Conservation (phyloP, 1,284 basidiomycete genomes). For the Cerioporus squamosus region DNA sequence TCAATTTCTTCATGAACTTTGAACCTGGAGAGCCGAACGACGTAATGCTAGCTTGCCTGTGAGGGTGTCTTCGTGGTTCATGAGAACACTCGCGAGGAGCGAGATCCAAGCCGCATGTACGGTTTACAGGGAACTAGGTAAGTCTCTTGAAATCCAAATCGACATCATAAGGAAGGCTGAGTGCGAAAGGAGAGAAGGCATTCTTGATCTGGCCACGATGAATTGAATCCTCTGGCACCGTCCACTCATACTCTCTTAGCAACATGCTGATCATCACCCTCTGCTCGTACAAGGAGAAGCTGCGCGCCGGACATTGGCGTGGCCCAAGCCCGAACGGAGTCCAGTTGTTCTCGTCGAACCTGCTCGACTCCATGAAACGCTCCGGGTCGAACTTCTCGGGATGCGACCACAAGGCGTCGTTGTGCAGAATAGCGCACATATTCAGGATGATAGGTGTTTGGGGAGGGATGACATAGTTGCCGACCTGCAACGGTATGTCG, state of each 20-base stretch:
- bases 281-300: constrained; percentile 39
- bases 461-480: constrained; percentile 22
- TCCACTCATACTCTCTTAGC: constrained; percentile 34
- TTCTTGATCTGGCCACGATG: constrained; percentile 32
- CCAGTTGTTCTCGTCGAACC: constrained; percentile 11
- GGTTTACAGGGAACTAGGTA: too few relatives aligned
- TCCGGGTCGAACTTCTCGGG: constrained; percentile 25
- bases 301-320: constrained; percentile 35
- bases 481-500: constrained; percentile 20
- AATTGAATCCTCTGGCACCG: constrained; percentile 31
- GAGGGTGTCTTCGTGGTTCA: too few relatives aligned
- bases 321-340: constrained; percentile 26
- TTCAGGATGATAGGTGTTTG: constrained; percentile 33
- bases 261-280: constrained; percentile 34
- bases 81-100: too few relatives aligned
- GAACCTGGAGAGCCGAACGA: too few relatives aligned
- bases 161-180: constrained; percentile 31
- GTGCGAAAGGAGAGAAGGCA: constrained; percentile 36
- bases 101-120: too few relatives aligned
- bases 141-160: constrained; percentile 22
- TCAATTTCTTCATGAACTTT: too few relatives aligned
- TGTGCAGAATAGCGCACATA: constrained; percentile 36
- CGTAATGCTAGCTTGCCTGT: too few relatives aligned
- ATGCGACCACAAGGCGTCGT: constrained; percentile 25
- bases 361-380: constrained; percentile 22